A percentile compares a stretch with the other conserved stretches of the same genome.
Evolutionary conservation across 2,329 filamentous ascomycete genomes (phyloP).

Genomic region (Hypoxylon sp.): DNA sequence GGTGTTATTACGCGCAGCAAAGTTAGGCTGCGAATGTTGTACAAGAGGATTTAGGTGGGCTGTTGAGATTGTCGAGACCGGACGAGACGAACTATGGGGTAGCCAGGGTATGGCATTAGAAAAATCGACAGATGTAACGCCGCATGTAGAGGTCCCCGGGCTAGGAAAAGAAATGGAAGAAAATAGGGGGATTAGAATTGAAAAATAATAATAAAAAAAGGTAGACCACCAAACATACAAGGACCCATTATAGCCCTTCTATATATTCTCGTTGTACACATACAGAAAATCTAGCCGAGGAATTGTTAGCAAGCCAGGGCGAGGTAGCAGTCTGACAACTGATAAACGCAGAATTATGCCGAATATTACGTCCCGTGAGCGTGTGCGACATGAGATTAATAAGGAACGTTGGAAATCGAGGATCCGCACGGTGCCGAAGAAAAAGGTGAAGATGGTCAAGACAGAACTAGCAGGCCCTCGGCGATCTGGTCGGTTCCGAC

Average conservation of each 20-base stretch:
- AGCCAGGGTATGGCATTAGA: not conserved
- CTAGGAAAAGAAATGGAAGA: not conserved
- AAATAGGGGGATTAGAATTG: not conserved
- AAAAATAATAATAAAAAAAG: constrained; percentile 3
- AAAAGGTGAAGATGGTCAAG: not conserved
- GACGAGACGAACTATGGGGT: not conserved
- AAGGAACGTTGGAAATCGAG: not conserved
- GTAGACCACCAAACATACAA: constrained; percentile 22
- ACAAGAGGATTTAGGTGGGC: constrained; percentile 18
- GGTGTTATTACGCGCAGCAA: constrained; percentile 1
- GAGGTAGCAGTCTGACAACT: constrained; percentile 4
- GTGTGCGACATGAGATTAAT: constrained; percentile 18
- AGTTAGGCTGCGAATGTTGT: constrained; percentile 13
- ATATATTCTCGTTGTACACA: constrained; percentile 16
- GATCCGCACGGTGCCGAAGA: constrained; percentile 9
- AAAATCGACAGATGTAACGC: not conserved
- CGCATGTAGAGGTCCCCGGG: constrained; percentile 1
- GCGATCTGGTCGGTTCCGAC: constrained; percentile 27
- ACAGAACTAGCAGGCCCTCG: not conserved
- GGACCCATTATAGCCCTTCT: not conserved
- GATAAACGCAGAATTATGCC: constrained; percentile 23
- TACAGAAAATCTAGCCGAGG: not conserved
- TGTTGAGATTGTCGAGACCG: not conserved
- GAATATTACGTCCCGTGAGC: constrained; percentile 12
- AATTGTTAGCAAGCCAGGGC: constrained; percentile 9